A percentile compares a stretch with the other conserved stretches of the same genome.
phyloP scores from a whole-genome alignment of 106 monocot species.

The Amphibolis antarctica region DNA sequence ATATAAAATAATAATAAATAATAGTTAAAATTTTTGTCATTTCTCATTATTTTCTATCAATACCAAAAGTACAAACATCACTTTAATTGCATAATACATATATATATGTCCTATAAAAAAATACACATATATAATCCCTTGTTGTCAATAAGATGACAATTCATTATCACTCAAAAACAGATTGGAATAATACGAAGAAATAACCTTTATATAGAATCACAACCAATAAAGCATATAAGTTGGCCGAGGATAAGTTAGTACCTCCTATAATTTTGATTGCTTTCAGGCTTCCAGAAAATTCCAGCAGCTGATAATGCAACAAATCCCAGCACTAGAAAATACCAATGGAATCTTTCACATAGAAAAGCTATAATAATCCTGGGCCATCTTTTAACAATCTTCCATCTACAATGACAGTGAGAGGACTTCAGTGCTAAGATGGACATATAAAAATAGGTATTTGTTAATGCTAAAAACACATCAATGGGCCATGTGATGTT shows the following conservation, averaged over 20 bases:
- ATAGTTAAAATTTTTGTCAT: too few species aligned
- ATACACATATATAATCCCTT: too few species aligned
- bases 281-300: constrained; percentile 70
- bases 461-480: neutral
- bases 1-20: too few species aligned
- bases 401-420: constrained; percentile 34
- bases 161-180: too few species aligned
- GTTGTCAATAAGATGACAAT: too few species aligned
- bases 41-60: too few species aligned
- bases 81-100: too few species aligned
- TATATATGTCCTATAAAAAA: too few species aligned
- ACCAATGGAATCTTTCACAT: constrained; percentile 57
- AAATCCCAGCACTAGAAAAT: constrained; percentile 56
- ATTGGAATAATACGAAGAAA: too few species aligned
- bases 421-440: neutral
- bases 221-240: neutral
- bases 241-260: constrained; percentile 3
- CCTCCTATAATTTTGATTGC: constrained; percentile 77
- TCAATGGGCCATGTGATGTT: too few species aligned
- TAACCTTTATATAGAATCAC: neutral
- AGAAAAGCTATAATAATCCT: constrained; percentile 30
- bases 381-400: constrained; percentile 42
- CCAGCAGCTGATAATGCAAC: constrained; percentile 55
- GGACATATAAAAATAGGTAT: neutral
- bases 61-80: too few species aligned